A percentile compares a stretch with the other conserved stretches of the same genome.
Conservation (phyloP, 2,329 filamentous ascomycete species). For the Hypoxylon sp. region DNA sequence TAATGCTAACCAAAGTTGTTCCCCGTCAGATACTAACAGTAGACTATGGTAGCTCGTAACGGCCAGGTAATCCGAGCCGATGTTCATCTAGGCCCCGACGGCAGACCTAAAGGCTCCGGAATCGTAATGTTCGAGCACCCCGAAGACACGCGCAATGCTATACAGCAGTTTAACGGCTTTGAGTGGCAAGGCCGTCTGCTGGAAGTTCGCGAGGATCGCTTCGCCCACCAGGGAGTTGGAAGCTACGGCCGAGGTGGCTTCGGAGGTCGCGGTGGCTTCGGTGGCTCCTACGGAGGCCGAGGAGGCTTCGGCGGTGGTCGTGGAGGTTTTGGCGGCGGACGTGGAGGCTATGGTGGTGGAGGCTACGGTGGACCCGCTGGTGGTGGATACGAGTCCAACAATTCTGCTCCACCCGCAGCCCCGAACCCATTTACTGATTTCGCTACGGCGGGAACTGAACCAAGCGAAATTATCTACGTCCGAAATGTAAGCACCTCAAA, state of each 20-base stretch:
- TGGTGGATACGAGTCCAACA: constrained; percentile 43
- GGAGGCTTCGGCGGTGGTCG: constrained; percentile 61
- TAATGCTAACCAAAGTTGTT: neutral
- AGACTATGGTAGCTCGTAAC: constrained; percentile 65
- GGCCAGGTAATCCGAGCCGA: constrained; percentile 93
- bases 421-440: constrained; percentile 96
- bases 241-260: constrained; percentile 69
- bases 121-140: constrained; percentile 97
- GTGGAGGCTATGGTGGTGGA: constrained; percentile 62
- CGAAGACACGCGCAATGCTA: constrained; percentile 95
- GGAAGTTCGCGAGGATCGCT: constrained; percentile 96
- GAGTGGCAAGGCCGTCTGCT: constrained; percentile 96
- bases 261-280: constrained; percentile 68
- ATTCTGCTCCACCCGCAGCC: constrained; percentile 65
- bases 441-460: constrained; percentile 88
- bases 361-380: constrained; percentile 60
- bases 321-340: constrained; percentile 35
- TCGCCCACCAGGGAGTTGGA: constrained; percentile 75
- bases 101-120: constrained; percentile 94
- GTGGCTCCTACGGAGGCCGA: constrained; percentile 59
- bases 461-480: constrained; percentile 89
- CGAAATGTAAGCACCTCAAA: constrained; percentile 83
- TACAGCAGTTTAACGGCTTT: constrained; percentile 97
- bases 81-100: constrained; percentile 91
- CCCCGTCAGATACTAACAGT: constrained; percentile 33